Base-by-base conservation (phyloP, 768 basidiomycete species). In the Phallus indusiatus region DNA sequence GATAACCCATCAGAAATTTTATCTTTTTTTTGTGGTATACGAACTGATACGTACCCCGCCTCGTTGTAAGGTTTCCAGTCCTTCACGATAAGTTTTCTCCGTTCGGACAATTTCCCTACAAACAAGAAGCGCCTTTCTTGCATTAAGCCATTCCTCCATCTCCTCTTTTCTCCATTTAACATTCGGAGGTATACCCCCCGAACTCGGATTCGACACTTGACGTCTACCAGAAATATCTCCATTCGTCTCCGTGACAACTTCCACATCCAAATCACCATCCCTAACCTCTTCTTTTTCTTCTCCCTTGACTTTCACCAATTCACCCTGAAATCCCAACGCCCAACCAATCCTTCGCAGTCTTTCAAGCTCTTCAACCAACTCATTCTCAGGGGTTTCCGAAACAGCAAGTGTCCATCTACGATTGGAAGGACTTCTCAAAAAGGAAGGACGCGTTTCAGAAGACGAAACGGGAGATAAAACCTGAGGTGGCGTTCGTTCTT, bases 81-180 rank as follows among this genome's bases (percentile, higher is more conserved):
- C 69, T 0, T 68, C 70, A 48, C 72, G 73, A 63, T 79, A 79
- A 55, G 67, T 77, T 60, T 70, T 72, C 65, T 79, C 78, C 6
- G 78, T 79, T 24, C 73, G 69, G 22, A 80, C 65, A 50, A 80
- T 72, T 64, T 80, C 78, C n/a, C 79, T 72, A 35, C 77, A 72
- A 65, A 74, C 73, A 20, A 78, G 66, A 52, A 79, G 63, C 1
- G 76, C 72, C 33, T 70, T 73, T 47, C 75, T 67, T 20, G 74
- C 76, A 14, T 65, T 64, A 59, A 65, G 66, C 76, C 76, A 77
- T 11, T 68, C 49, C 18, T 49, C 55, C 22, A 67, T 65, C 47
- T 66, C 64, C 47, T 68, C 69, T 58, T 68, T 56, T 24, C 46
- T 48, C 47, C 18, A 47, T 17, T 48, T 49, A 12, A 22, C n/a